Evolutionary conservation across 108 stramenopile species (phyloP).

Genomic region (Nannochloropsis gaditana): DNA sequence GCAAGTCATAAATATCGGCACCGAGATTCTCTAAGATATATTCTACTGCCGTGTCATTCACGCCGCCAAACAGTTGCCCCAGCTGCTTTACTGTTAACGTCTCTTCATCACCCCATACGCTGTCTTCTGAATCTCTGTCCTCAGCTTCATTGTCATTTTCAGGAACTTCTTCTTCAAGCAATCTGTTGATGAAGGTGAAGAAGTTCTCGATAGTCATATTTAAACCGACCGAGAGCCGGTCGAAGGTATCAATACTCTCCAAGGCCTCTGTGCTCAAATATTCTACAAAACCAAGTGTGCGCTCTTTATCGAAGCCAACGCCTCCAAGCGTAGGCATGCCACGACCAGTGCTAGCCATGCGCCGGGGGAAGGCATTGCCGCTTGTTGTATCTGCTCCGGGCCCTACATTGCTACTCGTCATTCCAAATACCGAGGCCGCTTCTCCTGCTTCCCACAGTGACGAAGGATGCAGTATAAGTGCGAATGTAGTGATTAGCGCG

Average conservation of each 20-base stretch:
- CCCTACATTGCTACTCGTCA: background rate
- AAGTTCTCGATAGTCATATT: conserved; percentile 20
- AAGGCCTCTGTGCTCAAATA: conserved; percentile 18
- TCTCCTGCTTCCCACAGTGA: background rate
- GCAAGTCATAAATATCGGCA: conserved; percentile 9
- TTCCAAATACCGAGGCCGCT: background rate
- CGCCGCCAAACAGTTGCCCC: background rate
- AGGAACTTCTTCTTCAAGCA: background rate
- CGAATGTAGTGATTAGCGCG: too few species aligned
- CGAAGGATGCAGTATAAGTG: too few species aligned
- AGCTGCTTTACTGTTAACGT: conserved; percentile 1
- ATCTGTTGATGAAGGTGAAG: background rate
- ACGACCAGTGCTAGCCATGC: background rate
- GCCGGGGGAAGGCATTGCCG: background rate
- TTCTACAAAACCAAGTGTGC: background rate
- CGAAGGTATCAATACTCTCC: conserved; percentile 17
- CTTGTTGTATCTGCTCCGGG: background rate
- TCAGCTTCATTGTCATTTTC: background rate
- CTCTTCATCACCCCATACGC: background rate
- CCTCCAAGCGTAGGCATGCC: background rate
- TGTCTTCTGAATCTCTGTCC: background rate
- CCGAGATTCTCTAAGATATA: background rate
- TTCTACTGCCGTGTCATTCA: conserved; percentile 20
- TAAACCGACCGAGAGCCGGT: background rate
- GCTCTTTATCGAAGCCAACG: conserved; percentile 6